A percentile compares a stretch with the other conserved stretches of the same genome.
Conservation (phyloP, 768 basidiomycete genomes). For the Trametes meyenii region DNA sequence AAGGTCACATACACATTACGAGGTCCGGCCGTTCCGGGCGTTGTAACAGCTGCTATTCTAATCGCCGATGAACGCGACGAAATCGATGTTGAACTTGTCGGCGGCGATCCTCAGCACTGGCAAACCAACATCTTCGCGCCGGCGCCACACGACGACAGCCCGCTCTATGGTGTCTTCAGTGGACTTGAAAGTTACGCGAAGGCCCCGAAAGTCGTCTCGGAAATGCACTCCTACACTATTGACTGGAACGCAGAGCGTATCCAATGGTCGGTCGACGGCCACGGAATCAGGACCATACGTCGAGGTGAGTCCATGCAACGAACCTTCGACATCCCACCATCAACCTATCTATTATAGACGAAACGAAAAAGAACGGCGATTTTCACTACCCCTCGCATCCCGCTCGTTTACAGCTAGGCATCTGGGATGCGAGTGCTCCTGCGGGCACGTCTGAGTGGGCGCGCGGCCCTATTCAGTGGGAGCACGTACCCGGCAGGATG, state of each 20-base stretch:
- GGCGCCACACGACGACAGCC: conserved; percentile 31
- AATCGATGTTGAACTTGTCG: conserved; percentile 47
- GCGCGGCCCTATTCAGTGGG: conserved; percentile 47
- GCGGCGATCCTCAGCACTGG: conserved; percentile 42
- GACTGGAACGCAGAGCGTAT: conserved; percentile 44
- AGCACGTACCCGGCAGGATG: conserved; percentile 34
- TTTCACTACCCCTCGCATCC: conserved; percentile 42
- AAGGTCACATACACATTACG: conserved; percentile 39
- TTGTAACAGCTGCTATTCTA: conserved; percentile 45
- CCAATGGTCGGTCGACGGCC: conserved; percentile 44
- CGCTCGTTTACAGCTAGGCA: conserved; percentile 45
- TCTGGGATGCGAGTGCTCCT: conserved; percentile 49
- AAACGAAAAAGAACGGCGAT: conserved; percentile 38
- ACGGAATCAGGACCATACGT: conserved; percentile 36
- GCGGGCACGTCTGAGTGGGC: conserved; percentile 48
- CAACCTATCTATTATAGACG: conserved; percentile 23
- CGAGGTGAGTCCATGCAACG: conserved; percentile 21
- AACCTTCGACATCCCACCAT: neutral
- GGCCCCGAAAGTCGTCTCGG: conserved; percentile 19
- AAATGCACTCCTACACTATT: conserved; percentile 41
- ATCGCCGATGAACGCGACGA: conserved; percentile 41
- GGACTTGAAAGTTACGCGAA: conserved; percentile 35
- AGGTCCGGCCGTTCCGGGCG: conserved; percentile 38
- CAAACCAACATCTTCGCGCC: conserved; percentile 47
- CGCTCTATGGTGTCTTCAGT: conserved; percentile 43